Evolutionary conservation across 1,284 basidiomycete species (phyloP), one percentile per base, ranked within the genome.

Genomic region (Cutaneotrichosporon cutaneum): DNA sequence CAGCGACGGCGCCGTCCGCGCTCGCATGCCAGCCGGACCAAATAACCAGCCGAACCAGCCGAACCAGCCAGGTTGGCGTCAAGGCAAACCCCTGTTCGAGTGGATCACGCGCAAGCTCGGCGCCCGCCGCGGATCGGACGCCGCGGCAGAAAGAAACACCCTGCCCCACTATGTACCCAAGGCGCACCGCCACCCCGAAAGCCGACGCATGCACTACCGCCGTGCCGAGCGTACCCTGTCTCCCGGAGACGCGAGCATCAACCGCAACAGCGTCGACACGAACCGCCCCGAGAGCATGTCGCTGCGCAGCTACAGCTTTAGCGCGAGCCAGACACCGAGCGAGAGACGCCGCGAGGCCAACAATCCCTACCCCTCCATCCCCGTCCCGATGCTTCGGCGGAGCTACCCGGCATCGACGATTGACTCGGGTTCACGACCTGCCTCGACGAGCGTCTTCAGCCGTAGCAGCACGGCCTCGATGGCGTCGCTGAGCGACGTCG

Each of bases 91-190:
- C 3, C 88, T 94, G 69, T 88, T 94, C 72, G 90, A 91, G 69
- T 94, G 92, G 92, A 87, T 94, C 68, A 88, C 92, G 68, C 86
- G 90, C 68, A 94, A 94, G 77, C 82, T 94, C 18, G 74, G 72
- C 10, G 68, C 66, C 8, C 66, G 70, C 0, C 68, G 75, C 26
- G 50, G 48, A 65, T 60, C 71, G 64, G 32, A 69, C 62, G 59
- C 56, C 53, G 54, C 63, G 16, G 66, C 64, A 33, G 51, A 51
- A 26, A 50, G 55, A 47, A 35, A 51, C 2, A 3, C 39, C 39
- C 55, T 53, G n/a, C 33, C 56, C 32, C 44, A 42, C 44, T 39
- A 45, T 13, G 42, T 56, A 35, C 52, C 47, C 39, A 53, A 54
- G 7, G 42, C 44, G 33, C 55, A 56, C 36, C 55, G 45, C 45